phyloP scores from a whole-genome alignment of 257 asterid species.

The Linaria vulgaris region DNA sequence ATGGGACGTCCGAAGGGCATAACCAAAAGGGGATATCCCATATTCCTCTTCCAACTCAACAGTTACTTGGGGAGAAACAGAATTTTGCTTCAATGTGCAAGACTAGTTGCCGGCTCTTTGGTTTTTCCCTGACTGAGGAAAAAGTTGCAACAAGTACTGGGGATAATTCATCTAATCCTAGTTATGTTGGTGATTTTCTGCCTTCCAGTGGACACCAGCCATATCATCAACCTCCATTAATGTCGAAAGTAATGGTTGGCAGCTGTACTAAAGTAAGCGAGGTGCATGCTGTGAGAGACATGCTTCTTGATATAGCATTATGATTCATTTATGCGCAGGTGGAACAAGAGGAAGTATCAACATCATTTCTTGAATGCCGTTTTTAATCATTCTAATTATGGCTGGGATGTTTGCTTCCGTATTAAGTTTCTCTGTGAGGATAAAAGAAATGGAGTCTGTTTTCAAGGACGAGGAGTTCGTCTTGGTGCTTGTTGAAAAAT shows the following conservation, averaged over 20 bases:
- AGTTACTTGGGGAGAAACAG: conserved; percentile 39
- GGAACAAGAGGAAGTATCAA: not conserved
- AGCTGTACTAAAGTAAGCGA: conserved; percentile 51
- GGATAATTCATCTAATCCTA: conserved; percentile 30
- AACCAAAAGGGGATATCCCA: conserved; percentile 22
- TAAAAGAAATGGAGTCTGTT: not conserved
- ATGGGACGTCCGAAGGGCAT: conserved; percentile 31
- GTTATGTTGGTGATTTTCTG: conserved; percentile 20
- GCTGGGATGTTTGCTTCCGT: not conserved
- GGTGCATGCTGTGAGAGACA: conserved; percentile 60
- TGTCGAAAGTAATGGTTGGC: conserved; percentile 44
- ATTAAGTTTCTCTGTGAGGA: conserved; percentile 3
- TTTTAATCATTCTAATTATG: not conserved
- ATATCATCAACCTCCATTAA: conserved; percentile 38
- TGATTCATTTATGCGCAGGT: conserved; percentile 23
- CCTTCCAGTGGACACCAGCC: conserved; percentile 40
- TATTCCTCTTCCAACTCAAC: conserved; percentile 40
- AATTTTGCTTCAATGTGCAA: conserved; percentile 43
- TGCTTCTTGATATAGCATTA: conserved; percentile 77
- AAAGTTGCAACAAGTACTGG: conserved; percentile 29
- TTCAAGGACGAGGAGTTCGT: not conserved
- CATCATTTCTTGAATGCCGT: not conserved
- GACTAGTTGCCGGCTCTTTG: conserved; percentile 75
- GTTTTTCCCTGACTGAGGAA: conserved; percentile 79
- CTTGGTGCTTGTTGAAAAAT: conserved; percentile 15